Conservation (phyloP, 2,329 filamentous ascomycete genomes). For the Leptographium galeiforme region DNA sequence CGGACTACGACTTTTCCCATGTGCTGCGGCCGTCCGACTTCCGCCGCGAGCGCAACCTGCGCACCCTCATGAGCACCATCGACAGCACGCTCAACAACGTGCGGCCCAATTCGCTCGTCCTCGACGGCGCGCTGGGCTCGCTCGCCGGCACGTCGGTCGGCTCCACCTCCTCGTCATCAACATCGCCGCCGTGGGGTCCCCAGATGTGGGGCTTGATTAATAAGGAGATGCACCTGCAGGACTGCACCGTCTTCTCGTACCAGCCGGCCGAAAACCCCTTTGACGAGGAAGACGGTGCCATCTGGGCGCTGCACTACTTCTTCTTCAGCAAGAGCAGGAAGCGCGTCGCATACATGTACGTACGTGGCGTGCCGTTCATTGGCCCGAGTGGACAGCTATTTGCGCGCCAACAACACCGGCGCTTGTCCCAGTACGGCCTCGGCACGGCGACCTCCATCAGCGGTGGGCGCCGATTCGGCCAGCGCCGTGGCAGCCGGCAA, state of each 20-base stretch:
- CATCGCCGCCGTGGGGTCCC: slow-evolving; percentile 63
- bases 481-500: slow-evolving; percentile 6
- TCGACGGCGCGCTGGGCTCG: slow-evolving; percentile 25
- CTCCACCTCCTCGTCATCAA: slow-evolving; percentile 20
- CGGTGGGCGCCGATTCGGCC: slow-evolving; percentile 3
- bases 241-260: slow-evolving; percentile 84
- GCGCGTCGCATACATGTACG: slow-evolving; percentile 85
- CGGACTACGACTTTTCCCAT: slow-evolving; percentile 94
- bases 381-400: slow-evolving; percentile 42
- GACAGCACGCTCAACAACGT: slow-evolving; percentile 82
- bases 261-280: slow-evolving; percentile 82
- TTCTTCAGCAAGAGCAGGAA: slow-evolving; percentile 92
- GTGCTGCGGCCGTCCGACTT: slow-evolving; percentile 84
- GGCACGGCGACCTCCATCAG: slow-evolving; percentile 7
- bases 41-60: slow-evolving; percentile 65
- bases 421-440: slow-evolving; percentile 2
- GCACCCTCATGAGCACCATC: slow-evolving; percentile 72
- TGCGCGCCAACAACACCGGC: slow-evolving; percentile 15
- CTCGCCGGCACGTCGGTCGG: slow-evolving; percentile 28
- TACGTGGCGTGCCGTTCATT: slow-evolving; percentile 73
- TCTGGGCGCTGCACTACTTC: slow-evolving; percentile 95
- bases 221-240: slow-evolving; percentile 82
- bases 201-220: slow-evolving; percentile 88
- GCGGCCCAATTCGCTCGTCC: slow-evolving; percentile 43
- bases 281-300: slow-evolving; percentile 79